phyloP scores from a whole-genome alignment of 1,284 basidiomycete species.

The Coniferiporia weirii region DNA sequence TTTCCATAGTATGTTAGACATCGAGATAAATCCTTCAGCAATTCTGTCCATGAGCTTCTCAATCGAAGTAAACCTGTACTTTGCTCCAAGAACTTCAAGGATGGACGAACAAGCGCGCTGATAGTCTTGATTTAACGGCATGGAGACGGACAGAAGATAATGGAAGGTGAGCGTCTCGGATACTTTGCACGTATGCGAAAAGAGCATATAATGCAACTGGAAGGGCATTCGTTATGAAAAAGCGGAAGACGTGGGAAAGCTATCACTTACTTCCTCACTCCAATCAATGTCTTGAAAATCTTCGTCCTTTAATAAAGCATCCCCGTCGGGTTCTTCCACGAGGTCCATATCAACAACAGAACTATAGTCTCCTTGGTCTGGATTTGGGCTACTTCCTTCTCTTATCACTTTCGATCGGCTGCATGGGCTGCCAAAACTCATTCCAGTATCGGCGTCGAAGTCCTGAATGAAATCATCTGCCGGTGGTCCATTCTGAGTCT shows the following conservation, averaged over 20 bases:
- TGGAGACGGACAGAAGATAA: slow-evolving; percentile 40
- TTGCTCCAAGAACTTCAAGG: slow-evolving; percentile 16
- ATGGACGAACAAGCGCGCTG: slow-evolving; percentile 24
- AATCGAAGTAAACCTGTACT: slow-evolving; percentile 5
- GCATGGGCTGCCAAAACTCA: slow-evolving; percentile 1
- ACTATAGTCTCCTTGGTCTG: not conserved
- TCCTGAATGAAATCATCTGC: slow-evolving; percentile 16
- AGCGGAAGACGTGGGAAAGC: not conserved
- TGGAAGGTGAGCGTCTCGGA: slow-evolving; percentile 48
- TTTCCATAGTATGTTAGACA: slow-evolving; percentile 15
- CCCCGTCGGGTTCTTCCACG: slow-evolving; percentile 3
- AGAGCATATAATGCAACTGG: slow-evolving; percentile 53
- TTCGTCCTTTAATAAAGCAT: not conserved
- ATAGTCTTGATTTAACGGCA: slow-evolving; percentile 27
- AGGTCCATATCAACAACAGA: slow-evolving; percentile 3
- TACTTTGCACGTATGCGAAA: slow-evolving; percentile 45
- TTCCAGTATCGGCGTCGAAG: slow-evolving; percentile 9
- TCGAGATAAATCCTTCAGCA: slow-evolving; percentile 11
- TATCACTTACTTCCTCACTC: slow-evolving; percentile 47
- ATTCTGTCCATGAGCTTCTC: slow-evolving; percentile 12
- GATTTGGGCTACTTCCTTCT: slow-evolving; percentile 9
- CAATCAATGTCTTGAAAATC: slow-evolving; percentile 33
- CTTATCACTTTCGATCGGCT: not conserved
- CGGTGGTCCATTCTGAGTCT: not conserved
- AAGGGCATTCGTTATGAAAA: not conserved